Evolutionary conservation across 2,329 filamentous ascomycete species (phyloP), one percentile per base, ranked within the genome.

Genomic region (Alternaria brassicae): DNA sequence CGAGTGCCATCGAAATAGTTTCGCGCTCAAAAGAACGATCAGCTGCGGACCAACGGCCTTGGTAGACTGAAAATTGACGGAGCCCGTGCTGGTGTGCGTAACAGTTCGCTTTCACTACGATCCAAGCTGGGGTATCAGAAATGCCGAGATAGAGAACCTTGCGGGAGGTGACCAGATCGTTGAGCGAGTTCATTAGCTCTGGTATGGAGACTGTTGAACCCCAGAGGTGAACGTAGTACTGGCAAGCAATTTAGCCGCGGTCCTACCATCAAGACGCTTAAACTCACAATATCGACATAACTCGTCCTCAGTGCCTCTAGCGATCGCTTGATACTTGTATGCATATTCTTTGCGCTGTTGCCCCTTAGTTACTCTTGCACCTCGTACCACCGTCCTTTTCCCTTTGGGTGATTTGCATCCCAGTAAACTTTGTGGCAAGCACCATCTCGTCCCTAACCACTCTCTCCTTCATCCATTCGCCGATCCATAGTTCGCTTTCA

Each of bases 241-340:
- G 17, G 17, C 15, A 8, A 6, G 5, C 3, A 83, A 54, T 68
- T 47, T 70, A 59, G 28, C 73, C 53, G 19, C 4, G 8, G 17
- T 9, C 25, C n/a, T 19, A 30, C 13, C 10, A 1, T 34, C 9
- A 15, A 71, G 4, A 10, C 25, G 23, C 8, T 15, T 21, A 21
- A 49, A 58, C 62, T 61, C 57, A 72, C 63, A 9, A 77, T 51
- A 69, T 92, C 90, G 57, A 92, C 86, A 70, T 91, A 92, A 52
- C 83, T 53, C 89, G 81, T 77, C 87, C 89, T 41, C 21, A 75
- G 51, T 58, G 59, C 58, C 59, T 57, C 65, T 10, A 71, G 59
- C 2, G 60, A 64, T 1, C 41, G 41, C 25, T 68, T 62, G 15
- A 68, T 21, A 30, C 60, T 63, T 1, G 53, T 44, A 19, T 60